These are phyloP conservation scores for Drosera capensis DNA, from an alignment of 148 eudicot species.

Conservation along the genomic window DNA sequence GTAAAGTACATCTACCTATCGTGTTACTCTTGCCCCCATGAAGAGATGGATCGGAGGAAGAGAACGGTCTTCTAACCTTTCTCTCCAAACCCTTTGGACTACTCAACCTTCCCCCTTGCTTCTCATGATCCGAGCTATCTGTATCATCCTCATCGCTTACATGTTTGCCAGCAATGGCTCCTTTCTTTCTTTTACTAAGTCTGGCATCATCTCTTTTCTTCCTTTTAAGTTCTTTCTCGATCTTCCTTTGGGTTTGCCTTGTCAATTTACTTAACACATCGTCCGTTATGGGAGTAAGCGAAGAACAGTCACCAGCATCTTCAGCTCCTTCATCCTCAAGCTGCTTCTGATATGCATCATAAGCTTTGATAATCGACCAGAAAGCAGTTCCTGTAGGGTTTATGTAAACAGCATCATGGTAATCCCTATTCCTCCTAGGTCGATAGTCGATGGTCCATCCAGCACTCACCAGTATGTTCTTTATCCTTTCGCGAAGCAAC, in stretches of 20 bases:
- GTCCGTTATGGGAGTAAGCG: constrained; percentile 57
- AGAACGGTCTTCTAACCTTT: constrained; percentile 19
- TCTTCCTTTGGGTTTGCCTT: constrained; percentile 74
- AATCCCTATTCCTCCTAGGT: constrained; percentile 90
- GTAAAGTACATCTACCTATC: constrained; percentile 72
- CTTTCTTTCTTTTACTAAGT: constrained; percentile 27
- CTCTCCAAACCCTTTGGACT: constrained; percentile 11
- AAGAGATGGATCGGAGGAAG: constrained; percentile 18
- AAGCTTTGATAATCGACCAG: constrained; percentile 95
- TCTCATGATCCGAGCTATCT: constrained; percentile 34
- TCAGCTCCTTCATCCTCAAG: constrained; percentile 42
- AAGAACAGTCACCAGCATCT: constrained; percentile 22
- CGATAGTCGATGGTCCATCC: constrained; percentile 99
- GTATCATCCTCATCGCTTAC: constrained; percentile 24
- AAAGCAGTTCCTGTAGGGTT: constrained; percentile 80
- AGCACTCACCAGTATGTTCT: constrained; percentile 57
- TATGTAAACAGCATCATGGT: constrained; percentile 86
- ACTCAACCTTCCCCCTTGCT: constrained; percentile 33
- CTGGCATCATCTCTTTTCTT: constrained; percentile 39
- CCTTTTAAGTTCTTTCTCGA: constrained; percentile 66
- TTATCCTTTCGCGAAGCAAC: constrained; percentile 66
- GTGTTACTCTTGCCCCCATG: constrained; percentile 54
- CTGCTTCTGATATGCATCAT: constrained; percentile 89
- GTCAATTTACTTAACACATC: constrained; percentile 62
- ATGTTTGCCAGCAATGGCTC: constrained; percentile 15